Evolutionary conservation across 257 asterid genomes (phyloP), one percentile per base, ranked within the genome.

Genomic region (Solanum appendiculatum): DNA sequence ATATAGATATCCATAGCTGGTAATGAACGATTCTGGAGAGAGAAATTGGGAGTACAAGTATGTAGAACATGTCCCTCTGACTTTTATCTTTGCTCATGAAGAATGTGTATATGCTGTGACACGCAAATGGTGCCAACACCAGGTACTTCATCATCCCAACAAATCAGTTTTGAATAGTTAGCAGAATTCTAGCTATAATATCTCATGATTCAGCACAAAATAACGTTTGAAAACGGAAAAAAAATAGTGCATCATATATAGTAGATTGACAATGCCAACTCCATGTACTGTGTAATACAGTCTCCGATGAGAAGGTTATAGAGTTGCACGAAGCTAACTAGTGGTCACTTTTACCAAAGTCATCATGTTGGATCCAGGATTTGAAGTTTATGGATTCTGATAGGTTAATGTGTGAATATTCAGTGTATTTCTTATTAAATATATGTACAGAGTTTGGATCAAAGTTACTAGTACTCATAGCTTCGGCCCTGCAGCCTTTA

Each of bases 1-100:
- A 95, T 69, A 89, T 16, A 6, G 93, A 90, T 10, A 95, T 94
- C 98, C 98, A 95, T 7, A 93, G 31, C 29, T 92, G 98, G 89
- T 92, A 92, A 56, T 95, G 98, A 37, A 95, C 86, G 23, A 87
- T 90, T 68, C 98, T 89, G 18, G 83, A 91, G 8, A 94, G 39
- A 4, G 93, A 74, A 21, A 93, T 90, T 33, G 98, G 98, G 1
- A 95, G 29, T 27, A 91, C 83, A 18, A 92, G 40, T 18, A 93
- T 13, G 72, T 91, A 90, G 18, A 86, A 12, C 70, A 85, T 58
- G 83, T 95, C 95, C 69, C 87, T 64, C 31, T 92, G 92, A 2
- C 80, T 84, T 33, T 42, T 74, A 42, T 60, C 90, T 72, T 72
- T 72, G 44, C 90, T 88, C 29, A 88, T 90, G 29, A 92, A 90